These are phyloP conservation scores for Casuarina equisetifolia DNA, from an alignment of 306 rosid genomes.

Conservation along the genomic window DNA sequence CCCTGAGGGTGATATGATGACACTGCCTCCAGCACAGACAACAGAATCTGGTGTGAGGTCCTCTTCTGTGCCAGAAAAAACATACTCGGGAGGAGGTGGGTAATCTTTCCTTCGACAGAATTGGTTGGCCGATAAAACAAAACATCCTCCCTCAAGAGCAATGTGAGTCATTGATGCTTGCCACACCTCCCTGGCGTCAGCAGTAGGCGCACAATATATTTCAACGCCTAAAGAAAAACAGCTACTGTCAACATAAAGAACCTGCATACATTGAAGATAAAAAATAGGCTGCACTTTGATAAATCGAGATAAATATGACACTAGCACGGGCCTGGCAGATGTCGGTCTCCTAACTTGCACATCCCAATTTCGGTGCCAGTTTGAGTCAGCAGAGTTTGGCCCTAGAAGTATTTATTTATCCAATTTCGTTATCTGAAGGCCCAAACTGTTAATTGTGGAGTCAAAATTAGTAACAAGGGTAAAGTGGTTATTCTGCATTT, in stretches of 20 bases:
- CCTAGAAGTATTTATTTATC: neutral
- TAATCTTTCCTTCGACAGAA: constrained; percentile 89
- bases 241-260: neutral
- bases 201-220: constrained; percentile 96
- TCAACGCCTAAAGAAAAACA: constrained; percentile 58
- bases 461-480: no score
- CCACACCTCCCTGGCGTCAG: constrained; percentile 81
- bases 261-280: neutral
- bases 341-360: no score
- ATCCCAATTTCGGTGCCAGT: no score
- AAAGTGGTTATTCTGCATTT: no score
- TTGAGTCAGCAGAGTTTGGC: neutral
- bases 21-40: constrained; percentile 95
- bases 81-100: constrained; percentile 86
- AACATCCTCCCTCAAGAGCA: constrained; percentile 94
- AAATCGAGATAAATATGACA: neutral
- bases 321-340: neutral
- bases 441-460: no score
- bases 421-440: no score
- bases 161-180: constrained; percentile 91
- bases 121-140: constrained; percentile 84
- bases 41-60: constrained; percentile 77
- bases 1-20: constrained; percentile 88
- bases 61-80: constrained; percentile 65
- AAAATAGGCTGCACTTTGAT: neutral